Evolutionary conservation across 345 rosid species (phyloP), one percentile per base, ranked within the genome.

Genomic region (Kandelia obovata): DNA sequence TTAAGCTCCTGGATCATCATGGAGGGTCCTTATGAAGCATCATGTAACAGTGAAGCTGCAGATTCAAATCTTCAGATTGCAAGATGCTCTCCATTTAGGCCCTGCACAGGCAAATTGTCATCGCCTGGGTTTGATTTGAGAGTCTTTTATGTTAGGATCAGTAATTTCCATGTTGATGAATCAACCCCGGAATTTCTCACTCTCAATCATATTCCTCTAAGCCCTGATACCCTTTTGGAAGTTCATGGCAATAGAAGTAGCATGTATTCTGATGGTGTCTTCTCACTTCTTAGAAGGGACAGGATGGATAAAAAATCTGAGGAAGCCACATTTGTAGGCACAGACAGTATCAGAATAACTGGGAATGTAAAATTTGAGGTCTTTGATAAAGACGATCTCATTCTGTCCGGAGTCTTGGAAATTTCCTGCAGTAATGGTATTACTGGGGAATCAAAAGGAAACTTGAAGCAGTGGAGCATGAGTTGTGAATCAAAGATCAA

Each of bases 351-450:
- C 69, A 84, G 96, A 74, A 80, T 86, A 39, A 85, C 89, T 0
- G 99, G 97, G 71, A 86, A 88, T 80, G 89, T 95, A 35, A 89
- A 86, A 81, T 89, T 91, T 57, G 96, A 91, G 83, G 89, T 95
- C 49, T 80, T 80, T 31, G 84, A 88, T 58, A 83, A 75, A 66
- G 87, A 92, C 19, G 83, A 83, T 64, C 79, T 78, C 27, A 65
- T 94, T 81, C 85, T 94, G 47, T 89, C 90, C 17, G 97, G 99
- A 59, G 81, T 83, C 43, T 59, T 95, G 79, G 93, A 90, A 81
- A 78, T 80, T 85, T 87, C 85, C 34, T 73, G 70, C 61, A 63
- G 72, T 32, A 87, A 83, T 73, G 90, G 95, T 34, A 80, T 79
- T 67, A 67, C 51, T 0, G 88, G 85, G 57, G 95, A 94, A 70